Percentiles rank a stretch among this genome's conserved stretches.
Evolutionary conservation across 306 rosid species (phyloP).

Genomic region (Aeschynomene evenia): DNA sequence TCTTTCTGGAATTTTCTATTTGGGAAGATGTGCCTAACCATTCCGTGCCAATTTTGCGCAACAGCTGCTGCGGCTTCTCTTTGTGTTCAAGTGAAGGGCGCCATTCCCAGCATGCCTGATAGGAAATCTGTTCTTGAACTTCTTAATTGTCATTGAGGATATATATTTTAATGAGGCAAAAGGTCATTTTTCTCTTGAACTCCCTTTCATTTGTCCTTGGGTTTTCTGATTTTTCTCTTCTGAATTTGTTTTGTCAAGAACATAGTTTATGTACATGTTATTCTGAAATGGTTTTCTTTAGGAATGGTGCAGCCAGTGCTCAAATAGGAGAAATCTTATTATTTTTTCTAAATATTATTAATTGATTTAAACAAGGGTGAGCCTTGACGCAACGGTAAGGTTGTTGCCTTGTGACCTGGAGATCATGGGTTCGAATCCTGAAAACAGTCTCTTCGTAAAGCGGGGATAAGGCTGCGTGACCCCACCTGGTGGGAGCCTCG

Average conservation of each 20-base stretch:
- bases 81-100: slow-evolving; percentile 95
- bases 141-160: slow-evolving; percentile 51
- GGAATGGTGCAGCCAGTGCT: not conserved
- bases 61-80: slow-evolving; percentile 97
- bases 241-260: slow-evolving; percentile 10
- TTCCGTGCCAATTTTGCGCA: not conserved
- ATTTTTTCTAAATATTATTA: not conserved
- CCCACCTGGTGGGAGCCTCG: no score
- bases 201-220: not conserved
- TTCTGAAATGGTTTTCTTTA: not conserved
- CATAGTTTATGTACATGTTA: not conserved
- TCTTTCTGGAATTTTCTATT: slow-evolving; percentile 7
- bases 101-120: slow-evolving; percentile 95
- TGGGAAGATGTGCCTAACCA: not conserved
- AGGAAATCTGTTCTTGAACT: slow-evolving; percentile 71
- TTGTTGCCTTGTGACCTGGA: no score
- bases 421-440: no score
- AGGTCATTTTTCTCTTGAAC: slow-evolving; percentile 31
- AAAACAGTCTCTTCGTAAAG: no score
- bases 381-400: no score
- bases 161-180: not conserved
- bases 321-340: not conserved
- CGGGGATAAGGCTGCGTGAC: no score
- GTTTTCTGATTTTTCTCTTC: not conserved
- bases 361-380: not conserved